Base-by-base conservation (phyloP, 495 filamentous ascomycete genomes). In the Penicillium bialowiezense region DNA sequence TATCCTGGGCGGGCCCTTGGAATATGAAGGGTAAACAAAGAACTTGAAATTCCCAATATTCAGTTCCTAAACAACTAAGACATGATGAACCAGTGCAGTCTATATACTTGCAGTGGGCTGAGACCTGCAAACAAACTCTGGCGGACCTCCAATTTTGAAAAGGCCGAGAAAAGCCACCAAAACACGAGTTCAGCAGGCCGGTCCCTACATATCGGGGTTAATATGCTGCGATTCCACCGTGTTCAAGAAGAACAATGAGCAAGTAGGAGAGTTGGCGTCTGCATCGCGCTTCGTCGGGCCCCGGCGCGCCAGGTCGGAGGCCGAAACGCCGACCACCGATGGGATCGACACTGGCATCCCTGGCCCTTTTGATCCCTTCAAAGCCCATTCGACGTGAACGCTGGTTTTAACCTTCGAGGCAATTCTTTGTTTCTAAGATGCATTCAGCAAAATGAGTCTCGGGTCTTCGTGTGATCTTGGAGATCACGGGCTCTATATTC, bases 321-420 rank as follows among this genome's bases (percentile, higher is more conserved):
- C 53, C 53, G 48, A 52, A 48, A n/a, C 29, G 17, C 49, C 53
- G 53, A 56, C 32, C 31, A 21, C 44, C 44, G 44, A 48, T 39
- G 20, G 14, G 23, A 41, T 28, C 23, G 5, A 41, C 13, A 15
- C 20, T 23, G 12, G 21, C 1, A 41, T 15, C 12, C 21, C 8
- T 1, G 13, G 14, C 1, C 13, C 24, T 7, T 6, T 14, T 15
- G 8, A 26, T 26, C 23, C 4, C 3, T 26, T 3, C 23, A 26
- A 26, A 26, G 23, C 23, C 23, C 23, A n/a, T n/a, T n/a, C n/a
- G n/a, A n/a, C n/a, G n/a, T n/a, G n/a, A n/a, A n/a, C n/a, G n/a
- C n/a, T n/a, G n/a, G n/a, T n/a, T n/a, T n/a, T n/a, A n/a, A n/a
- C n/a, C n/a, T n/a, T n/a, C n/a, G n/a, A n/a, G n/a, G n/a, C n/a